Percentiles rank a stretch among this genome's conserved stretches.
Conservation (phyloP, 805 yeast genomes). For the Kluyveromyces aestuarii region DNA sequence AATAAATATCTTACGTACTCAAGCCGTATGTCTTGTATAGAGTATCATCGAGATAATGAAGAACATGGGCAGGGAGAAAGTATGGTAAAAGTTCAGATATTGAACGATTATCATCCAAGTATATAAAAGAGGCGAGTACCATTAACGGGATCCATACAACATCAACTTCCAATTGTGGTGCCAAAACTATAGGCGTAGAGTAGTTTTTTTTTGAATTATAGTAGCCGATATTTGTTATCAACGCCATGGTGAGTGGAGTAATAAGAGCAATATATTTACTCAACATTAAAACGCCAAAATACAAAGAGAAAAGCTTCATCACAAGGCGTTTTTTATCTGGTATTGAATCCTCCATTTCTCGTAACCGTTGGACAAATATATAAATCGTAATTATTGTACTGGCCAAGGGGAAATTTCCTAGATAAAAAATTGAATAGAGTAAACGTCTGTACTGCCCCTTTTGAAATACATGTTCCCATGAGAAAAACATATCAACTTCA, state of each 20-base stretch:
- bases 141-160: background rate
- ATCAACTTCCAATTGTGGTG: constrained; percentile 8
- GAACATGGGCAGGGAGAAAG: constrained; percentile 23
- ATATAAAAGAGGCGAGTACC: constrained; percentile 2
- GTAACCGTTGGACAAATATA: background rate
- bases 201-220: background rate
- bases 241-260: background rate
- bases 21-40: constrained; percentile 19
- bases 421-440: constrained; percentile 31
- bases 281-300: background rate
- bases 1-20: constrained; percentile 10
- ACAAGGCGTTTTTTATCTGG: background rate
- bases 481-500: constrained; percentile 26
- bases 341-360: background rate
- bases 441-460: constrained; percentile 32
- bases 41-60: constrained; percentile 21
- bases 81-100: constrained; percentile 17
- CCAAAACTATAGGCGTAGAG: background rate
- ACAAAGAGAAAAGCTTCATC: background rate
- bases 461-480: constrained; percentile 31
- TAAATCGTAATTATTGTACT: background rate
- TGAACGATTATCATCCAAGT: constrained; percentile 11
- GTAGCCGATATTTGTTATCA: background rate
- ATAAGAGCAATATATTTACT: background rate
- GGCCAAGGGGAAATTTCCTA: constrained; percentile 24